These are phyloP conservation scores for Elsinoe australis DNA, from an alignment of 2,329 filamentous ascomycete genomes.

Conservation along the genomic window DNA sequence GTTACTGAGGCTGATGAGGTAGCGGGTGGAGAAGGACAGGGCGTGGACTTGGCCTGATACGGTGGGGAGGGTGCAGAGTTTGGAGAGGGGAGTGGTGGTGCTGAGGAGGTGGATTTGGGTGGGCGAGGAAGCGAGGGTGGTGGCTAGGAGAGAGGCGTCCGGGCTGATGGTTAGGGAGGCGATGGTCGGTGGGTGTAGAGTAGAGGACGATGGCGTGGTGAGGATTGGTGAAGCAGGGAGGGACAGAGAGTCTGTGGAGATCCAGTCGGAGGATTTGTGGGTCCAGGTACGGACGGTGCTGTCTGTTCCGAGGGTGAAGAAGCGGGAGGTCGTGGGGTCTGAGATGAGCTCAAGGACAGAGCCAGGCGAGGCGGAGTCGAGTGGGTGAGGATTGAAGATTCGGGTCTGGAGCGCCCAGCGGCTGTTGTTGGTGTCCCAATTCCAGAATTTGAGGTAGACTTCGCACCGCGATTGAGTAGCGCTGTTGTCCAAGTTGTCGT, in stretches of 20 bases:
- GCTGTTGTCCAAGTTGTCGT: slow-evolving; percentile 32
- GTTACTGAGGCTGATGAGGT: slow-evolving; percentile 67
- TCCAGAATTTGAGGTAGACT: slow-evolving; percentile 88
- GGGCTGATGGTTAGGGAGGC: slow-evolving; percentile 71
- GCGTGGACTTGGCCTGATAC: slow-evolving; percentile 47
- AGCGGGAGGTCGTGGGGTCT: slow-evolving; percentile 61
- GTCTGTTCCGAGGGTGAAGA: slow-evolving; percentile 81
- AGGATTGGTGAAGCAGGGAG: not conserved
- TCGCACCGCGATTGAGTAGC: slow-evolving; percentile 52
- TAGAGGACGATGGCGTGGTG: not conserved
- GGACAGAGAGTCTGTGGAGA: slow-evolving; percentile 51
- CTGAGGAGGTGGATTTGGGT: slow-evolving; percentile 67
- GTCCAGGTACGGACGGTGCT: slow-evolving; percentile 72
- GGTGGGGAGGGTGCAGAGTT: slow-evolving; percentile 38
- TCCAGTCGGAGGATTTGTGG: slow-evolving; percentile 60
- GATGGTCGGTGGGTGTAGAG: slow-evolving; percentile 28
- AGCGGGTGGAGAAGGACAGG: slow-evolving; percentile 64
- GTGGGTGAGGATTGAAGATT: slow-evolving; percentile 70
- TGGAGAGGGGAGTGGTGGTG: slow-evolving; percentile 64
- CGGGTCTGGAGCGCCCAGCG: slow-evolving; percentile 70
- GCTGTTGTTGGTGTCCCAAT: slow-evolving; percentile 47
- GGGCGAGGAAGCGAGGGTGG: slow-evolving; percentile 36
- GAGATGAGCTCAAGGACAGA: slow-evolving; percentile 65
- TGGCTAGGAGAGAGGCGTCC: slow-evolving; percentile 76
- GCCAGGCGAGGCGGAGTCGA: slow-evolving; percentile 39